Base-by-base conservation (phyloP, 164 flowering plant species). In the Santalum album region DNA sequence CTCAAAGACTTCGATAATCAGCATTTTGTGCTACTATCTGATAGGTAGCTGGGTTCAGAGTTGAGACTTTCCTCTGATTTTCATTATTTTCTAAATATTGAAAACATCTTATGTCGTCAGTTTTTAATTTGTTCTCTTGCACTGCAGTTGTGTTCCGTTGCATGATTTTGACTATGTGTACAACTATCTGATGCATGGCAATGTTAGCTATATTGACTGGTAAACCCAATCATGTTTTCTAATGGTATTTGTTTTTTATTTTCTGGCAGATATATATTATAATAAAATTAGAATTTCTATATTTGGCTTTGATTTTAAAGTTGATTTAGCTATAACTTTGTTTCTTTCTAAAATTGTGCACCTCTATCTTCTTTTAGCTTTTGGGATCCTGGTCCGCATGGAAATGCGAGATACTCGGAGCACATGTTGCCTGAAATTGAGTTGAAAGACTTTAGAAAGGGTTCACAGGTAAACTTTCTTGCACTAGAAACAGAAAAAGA, bases 141-240 rank as follows among this genome's bases (percentile, higher is more conserved):
- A 4, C 7, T 49, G 51, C 51, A 49, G 51, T n/a, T 49, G 51
- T 49, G 51, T 49, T 5, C 51, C 51, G 12, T 27, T 49, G 26
- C 51, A 49, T 49, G 23, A 22, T 27, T 49, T 49, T 49, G 51
- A 49, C 23, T 49, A 49, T 25, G 32, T 49, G 3, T 49, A 49
- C 17, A 49, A 49, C 51, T 49, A 49, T 49, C 51, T 49, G 18
- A 49, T 49, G 27, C 16, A 4, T n/a, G 7, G 14, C 22, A 49
- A 49, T 49, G 27, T 49, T 6, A 49, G 51, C 51, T 49, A 22
- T 24, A 49, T 49, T 49, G 51, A 49, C 27, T 22, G 51, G 51
- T 49, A 49, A 49, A 42, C 0, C 45, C 3, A 6, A 18, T 17
- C 21, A 20, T 12, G 1, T 16, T 15, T 16, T 38, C 42, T 38